These are phyloP conservation scores for Hymenoscyphus scutula DNA, from an alignment of 2,329 filamentous ascomycete species.

Conservation along the genomic window DNA sequence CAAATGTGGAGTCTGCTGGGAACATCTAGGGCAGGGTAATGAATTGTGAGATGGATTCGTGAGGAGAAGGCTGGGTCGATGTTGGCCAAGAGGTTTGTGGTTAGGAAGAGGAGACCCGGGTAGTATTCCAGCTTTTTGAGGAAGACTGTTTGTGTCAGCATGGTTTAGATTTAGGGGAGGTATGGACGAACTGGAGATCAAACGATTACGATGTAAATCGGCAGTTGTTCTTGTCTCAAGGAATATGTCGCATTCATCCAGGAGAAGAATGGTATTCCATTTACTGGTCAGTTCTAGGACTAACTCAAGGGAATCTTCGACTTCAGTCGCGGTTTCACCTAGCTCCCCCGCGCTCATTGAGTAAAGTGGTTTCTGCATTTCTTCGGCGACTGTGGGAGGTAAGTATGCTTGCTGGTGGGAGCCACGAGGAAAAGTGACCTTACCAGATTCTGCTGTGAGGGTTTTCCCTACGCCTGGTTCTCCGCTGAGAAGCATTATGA, in stretches of 20 bases:
- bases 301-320: constrained; percentile 57
- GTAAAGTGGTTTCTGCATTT: constrained; percentile 36
- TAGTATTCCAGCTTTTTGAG: constrained; percentile 38
- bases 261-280: constrained; percentile 69
- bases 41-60: constrained; percentile 30
- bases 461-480: constrained; percentile 26
- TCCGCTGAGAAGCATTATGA: constrained; percentile 25
- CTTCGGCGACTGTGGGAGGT: constrained; percentile 40
- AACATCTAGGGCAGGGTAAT: constrained; percentile 2
- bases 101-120: constrained; percentile 39
- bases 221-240: constrained; percentile 30
- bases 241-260: constrained; percentile 69
- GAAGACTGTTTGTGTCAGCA: constrained; percentile 26
- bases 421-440: constrained; percentile 29
- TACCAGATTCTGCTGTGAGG: constrained; percentile 38
- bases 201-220: constrained; percentile 40
- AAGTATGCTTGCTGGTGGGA: constrained; percentile 46
- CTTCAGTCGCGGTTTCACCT: constrained; percentile 13
- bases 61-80: constrained; percentile 35
- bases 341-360: constrained; percentile 29
- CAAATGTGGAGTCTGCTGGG: constrained; percentile 16
- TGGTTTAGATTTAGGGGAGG: not conserved
- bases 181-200: constrained; percentile 32
- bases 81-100: constrained; percentile 33
- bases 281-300: constrained; percentile 70